Conservation (phyloP, 2,329 filamentous ascomycete genomes). For the Xylariaceae sp. region DNA sequence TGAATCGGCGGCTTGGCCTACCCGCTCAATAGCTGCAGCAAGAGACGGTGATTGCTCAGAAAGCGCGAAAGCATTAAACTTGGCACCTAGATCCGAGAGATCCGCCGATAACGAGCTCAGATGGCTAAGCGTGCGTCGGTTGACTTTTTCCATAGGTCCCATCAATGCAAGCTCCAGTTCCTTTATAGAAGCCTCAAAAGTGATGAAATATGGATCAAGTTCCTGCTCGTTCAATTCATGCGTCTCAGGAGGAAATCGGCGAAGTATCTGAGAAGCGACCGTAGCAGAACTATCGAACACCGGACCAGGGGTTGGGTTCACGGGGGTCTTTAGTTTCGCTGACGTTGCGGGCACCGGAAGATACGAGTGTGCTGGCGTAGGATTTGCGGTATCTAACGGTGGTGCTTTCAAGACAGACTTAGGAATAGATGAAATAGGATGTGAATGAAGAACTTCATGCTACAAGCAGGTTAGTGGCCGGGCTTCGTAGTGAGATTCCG, state of each 20-base stretch:
- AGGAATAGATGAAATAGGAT: constrained; percentile 86
- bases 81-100: constrained; percentile 89
- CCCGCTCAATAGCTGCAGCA: constrained; percentile 88
- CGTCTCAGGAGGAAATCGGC: constrained; percentile 80
- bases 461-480: constrained; percentile 44
- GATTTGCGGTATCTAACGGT: constrained; percentile 93
- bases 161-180: constrained; percentile 87
- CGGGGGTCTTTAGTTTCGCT: constrained; percentile 75
- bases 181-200: constrained; percentile 89
- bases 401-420: constrained; percentile 94
- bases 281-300: constrained; percentile 42
- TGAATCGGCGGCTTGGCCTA: constrained; percentile 92
- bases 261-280: constrained; percentile 62
- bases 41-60: constrained; percentile 89
- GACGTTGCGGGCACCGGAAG: constrained; percentile 84
- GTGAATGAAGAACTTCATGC: constrained; percentile 93
- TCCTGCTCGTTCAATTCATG: constrained; percentile 82
- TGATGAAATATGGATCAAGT: constrained; percentile 92
- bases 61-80: constrained; percentile 94
- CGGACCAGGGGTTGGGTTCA: constrained; percentile 40
- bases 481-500: background rate
- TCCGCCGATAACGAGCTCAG: constrained; percentile 82
- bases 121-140: constrained; percentile 84
- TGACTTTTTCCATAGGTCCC: constrained; percentile 96
- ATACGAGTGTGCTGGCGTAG: constrained; percentile 81